These are phyloP conservation scores for Chlorella sp. DNA, from an alignment of 139 green algal genomes.

Conservation along the genomic window DNA sequence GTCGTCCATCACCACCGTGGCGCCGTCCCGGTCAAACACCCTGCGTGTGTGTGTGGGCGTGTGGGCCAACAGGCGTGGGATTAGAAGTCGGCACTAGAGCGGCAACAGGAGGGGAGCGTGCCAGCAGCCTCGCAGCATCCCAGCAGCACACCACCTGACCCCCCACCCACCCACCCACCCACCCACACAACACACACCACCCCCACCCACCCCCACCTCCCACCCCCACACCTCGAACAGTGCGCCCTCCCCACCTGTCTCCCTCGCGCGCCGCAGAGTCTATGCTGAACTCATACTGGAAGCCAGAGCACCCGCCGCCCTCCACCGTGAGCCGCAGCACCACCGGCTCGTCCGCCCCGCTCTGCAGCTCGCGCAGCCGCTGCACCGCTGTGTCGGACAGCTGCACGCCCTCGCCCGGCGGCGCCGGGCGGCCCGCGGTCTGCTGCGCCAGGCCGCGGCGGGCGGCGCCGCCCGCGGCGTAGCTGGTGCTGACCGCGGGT, in stretches of 20 bases:
- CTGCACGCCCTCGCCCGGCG: not conserved
- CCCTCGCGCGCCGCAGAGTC: slow-evolving; percentile 52
- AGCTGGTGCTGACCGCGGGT: slow-evolving; percentile 3
- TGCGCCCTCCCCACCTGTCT: slow-evolving; percentile 43
- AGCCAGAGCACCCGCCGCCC: slow-evolving; percentile 91
- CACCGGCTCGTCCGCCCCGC: slow-evolving; percentile 24
- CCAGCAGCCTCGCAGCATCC: not conserved
- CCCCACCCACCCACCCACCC: not conserved
- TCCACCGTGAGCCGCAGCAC: slow-evolving; percentile 85
- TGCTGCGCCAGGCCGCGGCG: not conserved
- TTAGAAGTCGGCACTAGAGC: slow-evolving; percentile 10
- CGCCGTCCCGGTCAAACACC: slow-evolving; percentile 78
- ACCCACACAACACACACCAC: not conserved
- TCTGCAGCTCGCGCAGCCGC: slow-evolving; percentile 58
- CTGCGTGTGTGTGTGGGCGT: too few species aligned
- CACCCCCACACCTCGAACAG: not conserved
- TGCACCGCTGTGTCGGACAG: slow-evolving; percentile 32
- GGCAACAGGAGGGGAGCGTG: not conserved
- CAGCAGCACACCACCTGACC: not conserved
- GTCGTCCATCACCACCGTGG: slow-evolving; percentile 78
- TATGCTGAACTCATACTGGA: slow-evolving; percentile 91
- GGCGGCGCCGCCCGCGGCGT: too few species aligned
- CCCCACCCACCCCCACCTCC: not conserved
- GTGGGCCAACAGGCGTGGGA: not conserved
- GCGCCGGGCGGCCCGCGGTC: too few species aligned